These are phyloP conservation scores for Picea glauca DNA, from an alignment of 75 land plant species.

Conservation along the genomic window DNA sequence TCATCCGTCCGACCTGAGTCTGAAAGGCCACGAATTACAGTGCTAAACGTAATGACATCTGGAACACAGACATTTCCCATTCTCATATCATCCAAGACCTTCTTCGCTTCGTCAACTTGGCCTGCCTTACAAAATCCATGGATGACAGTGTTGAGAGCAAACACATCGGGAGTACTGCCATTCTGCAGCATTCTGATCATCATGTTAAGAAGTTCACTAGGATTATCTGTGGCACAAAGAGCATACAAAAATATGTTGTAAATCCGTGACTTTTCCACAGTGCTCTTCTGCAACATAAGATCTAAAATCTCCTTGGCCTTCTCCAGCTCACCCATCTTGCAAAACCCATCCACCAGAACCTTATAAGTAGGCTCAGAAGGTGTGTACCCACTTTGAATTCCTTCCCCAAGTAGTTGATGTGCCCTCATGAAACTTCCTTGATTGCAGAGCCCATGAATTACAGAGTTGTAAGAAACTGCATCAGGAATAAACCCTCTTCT, in stretches of 20 bases:
- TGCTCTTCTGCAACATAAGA: slow-evolving; percentile 36
- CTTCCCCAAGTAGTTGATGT: slow-evolving; percentile 57
- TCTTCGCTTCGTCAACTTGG: slow-evolving; percentile 48
- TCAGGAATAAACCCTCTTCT: slow-evolving; percentile 56
- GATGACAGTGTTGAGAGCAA: slow-evolving; percentile 59
- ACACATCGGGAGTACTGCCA: slow-evolving; percentile 49
- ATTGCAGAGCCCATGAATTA: slow-evolving; percentile 55
- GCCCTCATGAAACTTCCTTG: slow-evolving; percentile 63
- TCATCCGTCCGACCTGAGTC: slow-evolving; percentile 40
- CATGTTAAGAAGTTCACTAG: slow-evolving; percentile 54
- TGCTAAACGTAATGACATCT: slow-evolving; percentile 58
- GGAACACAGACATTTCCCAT: slow-evolving; percentile 56
- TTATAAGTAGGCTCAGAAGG: slow-evolving; percentile 56
- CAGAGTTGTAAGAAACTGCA: slow-evolving; percentile 50
- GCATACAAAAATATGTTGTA: slow-evolving; percentile 64
- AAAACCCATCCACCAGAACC: slow-evolving; percentile 53
- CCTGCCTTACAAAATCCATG: slow-evolving; percentile 68
- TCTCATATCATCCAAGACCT: slow-evolving; percentile 61
- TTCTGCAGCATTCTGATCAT: slow-evolving; percentile 52
- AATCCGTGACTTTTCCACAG: slow-evolving; percentile 36
- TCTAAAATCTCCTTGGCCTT: slow-evolving; percentile 50
- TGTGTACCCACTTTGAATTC: slow-evolving; percentile 34
- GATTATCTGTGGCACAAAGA: slow-evolving; percentile 42
- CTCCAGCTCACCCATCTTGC: slow-evolving; percentile 25
- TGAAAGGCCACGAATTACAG: slow-evolving; percentile 48